Evolutionary conservation across 345 rosid species (phyloP).

Genomic region (Salix suchowensis): DNA sequence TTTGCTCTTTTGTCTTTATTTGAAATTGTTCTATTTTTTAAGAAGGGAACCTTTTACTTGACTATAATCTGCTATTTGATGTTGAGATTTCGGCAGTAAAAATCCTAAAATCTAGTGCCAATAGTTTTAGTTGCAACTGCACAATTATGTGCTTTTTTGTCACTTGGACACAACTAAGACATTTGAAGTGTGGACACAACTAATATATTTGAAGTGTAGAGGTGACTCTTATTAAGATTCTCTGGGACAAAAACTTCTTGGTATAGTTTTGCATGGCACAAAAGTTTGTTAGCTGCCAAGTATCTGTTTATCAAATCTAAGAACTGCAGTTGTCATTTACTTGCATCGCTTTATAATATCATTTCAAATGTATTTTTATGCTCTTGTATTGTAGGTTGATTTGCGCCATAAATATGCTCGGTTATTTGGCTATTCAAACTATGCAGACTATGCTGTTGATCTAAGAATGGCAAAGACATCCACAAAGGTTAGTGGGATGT

Average conservation of each 20-base stretch:
- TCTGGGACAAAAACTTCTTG: neutral
- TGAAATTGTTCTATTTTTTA: neutral
- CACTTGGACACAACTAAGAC: neutral
- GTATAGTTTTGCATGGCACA: neutral
- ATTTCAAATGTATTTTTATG: conserved; percentile 1
- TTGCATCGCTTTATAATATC: too few species aligned
- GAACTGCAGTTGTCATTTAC: too few species aligned
- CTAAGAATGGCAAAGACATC: conserved; percentile 80
- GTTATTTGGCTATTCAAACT: conserved; percentile 77
- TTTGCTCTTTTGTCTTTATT: neutral
- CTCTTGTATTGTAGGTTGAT: conserved; percentile 50
- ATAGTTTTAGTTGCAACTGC: neutral
- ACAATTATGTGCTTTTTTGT: neutral
- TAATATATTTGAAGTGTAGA: neutral
- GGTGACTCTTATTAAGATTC: neutral
- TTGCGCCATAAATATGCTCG: conserved; percentile 83
- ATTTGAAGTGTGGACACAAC: neutral
- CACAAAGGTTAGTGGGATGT: conserved; percentile 54
- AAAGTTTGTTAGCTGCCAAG: too few species aligned
- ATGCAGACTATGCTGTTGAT: conserved; percentile 78
- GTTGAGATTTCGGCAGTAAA: neutral
- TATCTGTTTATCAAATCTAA: too few species aligned
- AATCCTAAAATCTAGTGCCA: neutral
- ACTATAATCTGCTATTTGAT: neutral
- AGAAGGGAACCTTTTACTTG: neutral